Evolutionary conservation across 306 rosid genomes (phyloP), one percentile per base, ranked within the genome.

Genomic region (Dalbergia cultrata): DNA sequence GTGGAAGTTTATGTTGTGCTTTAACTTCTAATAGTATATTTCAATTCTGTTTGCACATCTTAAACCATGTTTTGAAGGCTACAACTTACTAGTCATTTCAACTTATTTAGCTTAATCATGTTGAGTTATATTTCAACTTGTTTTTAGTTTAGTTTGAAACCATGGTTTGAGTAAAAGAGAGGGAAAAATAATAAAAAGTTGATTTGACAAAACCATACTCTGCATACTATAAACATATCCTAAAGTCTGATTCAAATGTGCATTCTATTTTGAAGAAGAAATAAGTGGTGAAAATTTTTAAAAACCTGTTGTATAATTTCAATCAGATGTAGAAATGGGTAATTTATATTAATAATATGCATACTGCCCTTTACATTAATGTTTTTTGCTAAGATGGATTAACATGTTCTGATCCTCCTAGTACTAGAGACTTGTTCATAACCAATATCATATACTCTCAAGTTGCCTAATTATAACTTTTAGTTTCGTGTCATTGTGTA

Each of bases 401-500:
- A 12, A 18, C 39, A 9, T 41, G 49, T n/a, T 31, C 4, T 70
- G 22, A 49, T 31, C 9, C 39, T 73, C 34, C 69, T 19, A 37
- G 21, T 43, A 10, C 8, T 7, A 6, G 45, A 64, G 18, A 8
- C 21, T 19, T 61, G n/a, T 47, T 47, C 9, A 45, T 16, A 60
- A 26, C 26, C 59, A 43, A 8, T 26, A 19, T 63, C 59, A 59
- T 41, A 19, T 22, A 35, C 10, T 41, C 31, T 71, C n/a, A 8
- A 37, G 14, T 59, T 58, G n/a, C 8, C 22, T 12, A 67, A 39
- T 57, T 35, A 53, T 5, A 50, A 8, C 5, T 61, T 76, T 17
- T 45, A 57, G 53, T 49, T 72, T 72, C 43, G 54, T 61, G 18
- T 57, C 54, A 56, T 49, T 52, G 69, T 64, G 56, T 43, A 37